Evolutionary conservation across 306 rosid genomes (phyloP).

Genomic region (Ziziphus jujuba): DNA sequence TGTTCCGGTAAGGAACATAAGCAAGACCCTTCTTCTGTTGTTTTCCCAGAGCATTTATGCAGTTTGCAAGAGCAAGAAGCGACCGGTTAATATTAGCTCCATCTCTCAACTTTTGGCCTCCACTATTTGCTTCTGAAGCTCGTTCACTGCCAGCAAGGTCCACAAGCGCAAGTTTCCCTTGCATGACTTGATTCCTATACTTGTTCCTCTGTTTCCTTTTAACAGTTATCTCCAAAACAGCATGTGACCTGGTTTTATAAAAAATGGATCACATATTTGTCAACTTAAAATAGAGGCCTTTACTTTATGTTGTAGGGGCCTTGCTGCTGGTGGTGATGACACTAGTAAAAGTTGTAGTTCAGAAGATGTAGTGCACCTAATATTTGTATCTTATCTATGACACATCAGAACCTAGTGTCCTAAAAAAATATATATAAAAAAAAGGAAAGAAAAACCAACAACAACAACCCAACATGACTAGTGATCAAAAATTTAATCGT

Average conservation of each 20-base stretch:
- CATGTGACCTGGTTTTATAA: conserved; percentile 50
- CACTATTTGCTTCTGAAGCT: conserved; percentile 55
- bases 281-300: not conserved
- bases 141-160: conserved; percentile 74
- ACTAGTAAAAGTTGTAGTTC: not conserved
- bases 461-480: too few species aligned
- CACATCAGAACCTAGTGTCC: not conserved
- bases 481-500: too few species aligned
- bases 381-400: not conserved
- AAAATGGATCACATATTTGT: not conserved
- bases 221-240: conserved; percentile 60
- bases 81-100: conserved; percentile 74
- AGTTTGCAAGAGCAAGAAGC: conserved; percentile 66
- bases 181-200: conserved; percentile 54
- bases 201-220: conserved; percentile 58
- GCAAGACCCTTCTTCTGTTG: conserved; percentile 69
- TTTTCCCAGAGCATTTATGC: conserved; percentile 67
- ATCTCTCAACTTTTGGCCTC: conserved; percentile 61
- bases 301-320: not conserved
- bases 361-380: not conserved
- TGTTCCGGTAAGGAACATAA: conserved; percentile 63
- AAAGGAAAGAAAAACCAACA: too few species aligned
- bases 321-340: not conserved
- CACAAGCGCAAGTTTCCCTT: conserved; percentile 64
- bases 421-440: too few species aligned